Evolutionary conservation across 306 rosid species (phyloP).

Genomic region (Astragalus glycyphyllos): DNA sequence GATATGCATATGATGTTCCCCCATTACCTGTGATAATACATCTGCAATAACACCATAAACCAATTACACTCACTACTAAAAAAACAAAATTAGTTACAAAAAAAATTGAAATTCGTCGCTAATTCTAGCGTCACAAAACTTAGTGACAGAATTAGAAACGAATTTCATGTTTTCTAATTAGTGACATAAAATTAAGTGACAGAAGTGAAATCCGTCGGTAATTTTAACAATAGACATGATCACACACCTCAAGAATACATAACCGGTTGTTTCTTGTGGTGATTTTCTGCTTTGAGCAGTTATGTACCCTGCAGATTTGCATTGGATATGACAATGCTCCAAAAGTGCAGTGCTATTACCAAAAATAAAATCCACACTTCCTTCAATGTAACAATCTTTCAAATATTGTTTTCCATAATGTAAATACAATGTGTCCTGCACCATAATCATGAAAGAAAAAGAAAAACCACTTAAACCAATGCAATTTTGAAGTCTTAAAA

Average conservation of each 20-base stretch:
- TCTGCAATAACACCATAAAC: slow-evolving; percentile 63
- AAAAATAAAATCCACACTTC: slow-evolving; percentile 91
- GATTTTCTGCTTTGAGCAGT: slow-evolving; percentile 91
- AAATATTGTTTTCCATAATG: slow-evolving; percentile 82
- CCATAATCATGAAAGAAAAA: slow-evolving; percentile 32
- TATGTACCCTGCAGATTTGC: slow-evolving; percentile 81
- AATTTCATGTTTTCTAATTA: no score
- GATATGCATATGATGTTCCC: slow-evolving; percentile 56
- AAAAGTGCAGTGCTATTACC: slow-evolving; percentile 92
- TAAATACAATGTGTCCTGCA: slow-evolving; percentile 87
- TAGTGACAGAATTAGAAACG: no score
- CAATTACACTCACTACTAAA: no score
- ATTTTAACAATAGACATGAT: background rate
- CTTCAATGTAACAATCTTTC: slow-evolving; percentile 91
- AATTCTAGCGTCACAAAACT: no score
- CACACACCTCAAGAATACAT: slow-evolving; percentile 78
- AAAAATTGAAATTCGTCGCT: no score
- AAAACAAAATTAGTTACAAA: no score
- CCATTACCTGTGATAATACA: slow-evolving; percentile 85
- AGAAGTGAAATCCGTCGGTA: no score
- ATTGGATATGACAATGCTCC: slow-evolving; percentile 85
- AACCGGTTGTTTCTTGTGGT: slow-evolving; percentile 86
- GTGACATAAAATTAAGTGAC: no score
- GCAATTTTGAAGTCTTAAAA: no score
- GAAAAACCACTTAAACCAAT: no score